These are phyloP conservation scores for Encephalitozoon cuniculi DNA, from an alignment of 371 early-diverging fungal genomes.

Conservation along the genomic window DNA sequence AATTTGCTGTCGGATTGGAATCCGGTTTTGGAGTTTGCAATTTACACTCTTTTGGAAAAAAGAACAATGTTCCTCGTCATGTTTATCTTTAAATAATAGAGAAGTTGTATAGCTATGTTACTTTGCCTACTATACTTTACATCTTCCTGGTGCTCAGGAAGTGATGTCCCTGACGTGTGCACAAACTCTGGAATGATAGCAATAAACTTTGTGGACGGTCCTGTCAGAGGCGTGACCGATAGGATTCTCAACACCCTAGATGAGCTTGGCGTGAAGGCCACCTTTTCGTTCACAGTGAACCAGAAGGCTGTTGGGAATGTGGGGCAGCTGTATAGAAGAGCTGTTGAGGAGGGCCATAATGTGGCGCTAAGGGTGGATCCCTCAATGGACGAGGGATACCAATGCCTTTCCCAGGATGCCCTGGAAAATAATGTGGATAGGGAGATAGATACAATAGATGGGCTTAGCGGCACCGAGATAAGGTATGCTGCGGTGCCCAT, in stretches of 20 bases:
- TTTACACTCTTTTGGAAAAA: conserved; percentile 5
- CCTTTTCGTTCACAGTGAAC: conserved; percentile 55
- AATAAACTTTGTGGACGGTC: conserved; percentile 59
- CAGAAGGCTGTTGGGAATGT: conserved; percentile 46
- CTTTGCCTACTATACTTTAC: background rate
- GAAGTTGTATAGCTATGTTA: background rate
- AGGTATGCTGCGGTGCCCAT: conserved; percentile 53
- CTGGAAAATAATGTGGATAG: conserved; percentile 50
- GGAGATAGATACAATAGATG: conserved; percentile 46
- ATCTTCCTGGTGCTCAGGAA: background rate
- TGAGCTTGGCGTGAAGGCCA: conserved; percentile 38
- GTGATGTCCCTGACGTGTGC: conserved; percentile 42
- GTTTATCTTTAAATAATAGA: background rate
- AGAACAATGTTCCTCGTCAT: background rate
- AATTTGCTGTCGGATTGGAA: background rate
- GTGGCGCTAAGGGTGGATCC: conserved; percentile 59
- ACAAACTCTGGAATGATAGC: conserved; percentile 51
- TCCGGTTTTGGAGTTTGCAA: background rate
- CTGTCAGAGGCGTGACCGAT: conserved; percentile 41
- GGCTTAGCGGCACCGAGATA: conserved; percentile 34
- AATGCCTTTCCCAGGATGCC: conserved; percentile 33
- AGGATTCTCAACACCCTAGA: conserved; percentile 41
- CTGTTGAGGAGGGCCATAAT: conserved; percentile 54
- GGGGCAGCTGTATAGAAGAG: conserved; percentile 23
- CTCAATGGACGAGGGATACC: conserved; percentile 40